Base-by-base conservation (phyloP, 202 grass and related monocot species). In the Brachypodium distachyon region DNA sequence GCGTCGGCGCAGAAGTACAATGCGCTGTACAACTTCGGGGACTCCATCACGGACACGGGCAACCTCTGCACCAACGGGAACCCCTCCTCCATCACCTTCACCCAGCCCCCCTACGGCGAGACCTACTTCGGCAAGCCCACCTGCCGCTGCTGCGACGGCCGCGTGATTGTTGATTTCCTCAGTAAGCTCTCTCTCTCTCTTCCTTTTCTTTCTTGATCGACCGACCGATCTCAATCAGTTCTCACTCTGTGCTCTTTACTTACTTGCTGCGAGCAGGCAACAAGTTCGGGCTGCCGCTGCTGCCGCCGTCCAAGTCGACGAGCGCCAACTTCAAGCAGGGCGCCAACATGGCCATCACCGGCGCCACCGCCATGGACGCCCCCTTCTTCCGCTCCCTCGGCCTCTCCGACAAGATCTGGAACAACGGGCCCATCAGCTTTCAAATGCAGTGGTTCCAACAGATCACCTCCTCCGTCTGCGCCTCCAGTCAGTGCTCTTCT, bases 261-360 rank as follows among this genome's bases (percentile, higher is more conserved):
- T 36, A 36, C 33, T 36, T n/a, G n/a, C n/a, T n/a, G n/a, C n/a
- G n/a, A n/a, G n/a, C 68, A 96, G 92, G 78, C 33, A 48, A 0
- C 84, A 87, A 77, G 73, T 84, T 88, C 39, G 84, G 89, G 7
- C 80, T 98, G 7, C 95, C 95, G 18, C 76, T 98, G 78, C 80
- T 94, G 3, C 87, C 84, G 0, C 91, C 91, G 4, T 94, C 88
- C 11, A 92, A 92, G 82, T 87, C 87, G 38, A 67, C 67, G 2
- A 77, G 70, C 28, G 84, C 87, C 9, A 64, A 94, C 89, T 98
- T 92, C 87, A 74, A 31, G 42, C 79, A 88, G 59, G 95, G 95
- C 11, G 95, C 95, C 2, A 97, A 97, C 82, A 94, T 94, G 87
- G 95, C 95, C 34, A 94, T 90, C 74, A 94, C 87, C 6, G 95